Evolutionary conservation across 2,329 filamentous ascomycete genomes (phyloP).

Genomic region (Pseudocercospora cruenta): DNA sequence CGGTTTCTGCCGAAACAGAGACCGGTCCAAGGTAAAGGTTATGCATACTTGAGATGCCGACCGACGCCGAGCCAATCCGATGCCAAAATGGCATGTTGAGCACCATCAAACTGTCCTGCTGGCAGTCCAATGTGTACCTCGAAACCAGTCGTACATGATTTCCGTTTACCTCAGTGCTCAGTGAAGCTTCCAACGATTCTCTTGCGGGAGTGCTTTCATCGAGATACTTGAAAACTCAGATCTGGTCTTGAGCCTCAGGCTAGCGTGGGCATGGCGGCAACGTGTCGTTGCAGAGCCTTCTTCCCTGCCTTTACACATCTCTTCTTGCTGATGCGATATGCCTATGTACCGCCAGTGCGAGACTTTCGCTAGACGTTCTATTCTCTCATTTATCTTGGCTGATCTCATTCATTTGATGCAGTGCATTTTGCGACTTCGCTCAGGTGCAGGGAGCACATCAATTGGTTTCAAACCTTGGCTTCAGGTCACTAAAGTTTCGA

Average conservation of each 20-base stretch:
- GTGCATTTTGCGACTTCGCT: background rate
- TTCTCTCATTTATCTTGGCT: background rate
- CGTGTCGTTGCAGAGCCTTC: background rate
- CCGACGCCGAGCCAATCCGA: background rate
- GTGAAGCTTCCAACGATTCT: background rate
- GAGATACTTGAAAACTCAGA: background rate
- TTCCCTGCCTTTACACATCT: background rate
- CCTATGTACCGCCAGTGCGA: background rate
- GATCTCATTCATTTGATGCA: background rate
- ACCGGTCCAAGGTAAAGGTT: background rate
- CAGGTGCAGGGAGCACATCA: background rate
- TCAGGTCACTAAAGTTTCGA: background rate
- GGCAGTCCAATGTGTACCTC: background rate
- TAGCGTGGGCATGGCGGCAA: background rate
- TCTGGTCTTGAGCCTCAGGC: background rate
- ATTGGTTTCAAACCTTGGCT: background rate
- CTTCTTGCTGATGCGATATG: background rate
- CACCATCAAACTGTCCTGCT: background rate
- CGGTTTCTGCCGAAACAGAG: background rate
- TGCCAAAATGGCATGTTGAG: background rate
- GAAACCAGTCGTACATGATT: background rate
- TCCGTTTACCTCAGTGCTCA: background rate
- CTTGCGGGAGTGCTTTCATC: background rate
- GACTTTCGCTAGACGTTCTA: background rate
- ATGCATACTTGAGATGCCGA: background rate